These are phyloP conservation scores for Calocera viscosa DNA, from an alignment of 768 basidiomycete genomes.

Conservation along the genomic window DNA sequence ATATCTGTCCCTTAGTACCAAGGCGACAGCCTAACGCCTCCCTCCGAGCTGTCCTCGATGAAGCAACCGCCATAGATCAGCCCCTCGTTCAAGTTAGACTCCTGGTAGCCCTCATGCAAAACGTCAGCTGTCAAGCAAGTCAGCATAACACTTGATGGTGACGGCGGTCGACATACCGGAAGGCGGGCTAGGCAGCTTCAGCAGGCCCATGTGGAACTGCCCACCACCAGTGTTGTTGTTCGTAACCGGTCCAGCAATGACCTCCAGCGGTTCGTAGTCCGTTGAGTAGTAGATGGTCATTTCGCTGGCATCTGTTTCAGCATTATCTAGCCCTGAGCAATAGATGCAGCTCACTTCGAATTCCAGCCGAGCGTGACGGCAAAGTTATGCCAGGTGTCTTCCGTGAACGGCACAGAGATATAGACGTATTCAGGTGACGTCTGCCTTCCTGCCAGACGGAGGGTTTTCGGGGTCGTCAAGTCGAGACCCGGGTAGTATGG, in stretches of 20 bases:
- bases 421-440: constrained; percentile 15
- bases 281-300: constrained; percentile 42
- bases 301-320: constrained; percentile 22
- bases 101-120: constrained; percentile 46
- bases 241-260: constrained; percentile 33
- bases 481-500: neutral
- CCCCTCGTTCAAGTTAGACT: constrained; percentile 37
- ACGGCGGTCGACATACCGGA: neutral
- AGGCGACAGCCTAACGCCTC: constrained; percentile 27
- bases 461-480: constrained; percentile 13
- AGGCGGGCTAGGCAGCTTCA: constrained; percentile 35
- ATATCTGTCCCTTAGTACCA: neutral
- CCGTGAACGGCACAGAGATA: constrained; percentile 37
- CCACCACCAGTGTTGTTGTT: constrained; percentile 40
- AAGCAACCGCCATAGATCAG: constrained; percentile 48
- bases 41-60: constrained; percentile 32
- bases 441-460: constrained; percentile 30
- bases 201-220: constrained; percentile 48
- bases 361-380: constrained; percentile 47
- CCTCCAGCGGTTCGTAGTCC: constrained; percentile 29
- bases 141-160: neutral
- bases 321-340: neutral
- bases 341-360: constrained; percentile 19
- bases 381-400: constrained; percentile 46
- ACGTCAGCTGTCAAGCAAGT: constrained; percentile 30